Conservation (phyloP, 2,329 filamentous ascomycete genomes). For the Ophiocordyceps camponoti-rufipedis region DNA sequence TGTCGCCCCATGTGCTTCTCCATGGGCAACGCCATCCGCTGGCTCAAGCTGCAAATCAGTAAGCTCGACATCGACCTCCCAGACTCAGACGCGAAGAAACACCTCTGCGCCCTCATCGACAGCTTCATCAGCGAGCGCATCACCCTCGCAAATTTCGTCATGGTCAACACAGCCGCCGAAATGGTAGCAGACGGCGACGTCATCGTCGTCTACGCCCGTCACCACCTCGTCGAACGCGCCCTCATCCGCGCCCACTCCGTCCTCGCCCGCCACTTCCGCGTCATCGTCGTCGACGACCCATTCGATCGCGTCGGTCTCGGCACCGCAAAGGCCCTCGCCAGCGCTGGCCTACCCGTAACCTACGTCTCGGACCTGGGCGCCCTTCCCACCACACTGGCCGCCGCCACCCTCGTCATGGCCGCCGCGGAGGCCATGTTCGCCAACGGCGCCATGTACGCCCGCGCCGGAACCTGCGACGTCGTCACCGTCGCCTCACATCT, state of each 20-base stretch:
- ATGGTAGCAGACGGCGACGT: constrained; percentile 67
- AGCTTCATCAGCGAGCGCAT: constrained; percentile 82
- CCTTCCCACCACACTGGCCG: constrained; percentile 52
- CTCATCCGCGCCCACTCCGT: constrained; percentile 51
- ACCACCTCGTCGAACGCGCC: constrained; percentile 69
- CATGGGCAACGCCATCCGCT: constrained; percentile 92
- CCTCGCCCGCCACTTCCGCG: constrained; percentile 55
- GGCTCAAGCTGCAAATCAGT: constrained; percentile 82
- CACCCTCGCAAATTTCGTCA: constrained; percentile 69
- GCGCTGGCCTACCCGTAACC: constrained; percentile 54
- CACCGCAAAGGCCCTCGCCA: constrained; percentile 50
- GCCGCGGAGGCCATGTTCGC: constrained; percentile 91
- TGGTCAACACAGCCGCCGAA: constrained; percentile 55
- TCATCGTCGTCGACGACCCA: constrained; percentile 64
- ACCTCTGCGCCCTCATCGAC: constrained; percentile 67
- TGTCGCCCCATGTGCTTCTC: constrained; percentile 92
- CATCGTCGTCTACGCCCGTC: constrained; percentile 73
- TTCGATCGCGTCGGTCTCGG: constrained; percentile 31
- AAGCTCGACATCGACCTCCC: constrained; percentile 74
- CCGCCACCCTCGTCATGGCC: constrained; percentile 58
- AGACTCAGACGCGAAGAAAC: constrained; percentile 64
- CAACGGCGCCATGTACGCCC: constrained; percentile 78
- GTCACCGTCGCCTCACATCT: constrained; percentile 65
- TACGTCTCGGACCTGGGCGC: constrained; percentile 67
- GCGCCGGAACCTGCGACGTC: constrained; percentile 71